A percentile compares a stretch with the other conserved stretches of the same genome.
These are phyloP conservation scores for Samsoniella hepiali DNA, from an alignment of 2,329 filamentous ascomycete genomes.

Conservation along the genomic window DNA sequence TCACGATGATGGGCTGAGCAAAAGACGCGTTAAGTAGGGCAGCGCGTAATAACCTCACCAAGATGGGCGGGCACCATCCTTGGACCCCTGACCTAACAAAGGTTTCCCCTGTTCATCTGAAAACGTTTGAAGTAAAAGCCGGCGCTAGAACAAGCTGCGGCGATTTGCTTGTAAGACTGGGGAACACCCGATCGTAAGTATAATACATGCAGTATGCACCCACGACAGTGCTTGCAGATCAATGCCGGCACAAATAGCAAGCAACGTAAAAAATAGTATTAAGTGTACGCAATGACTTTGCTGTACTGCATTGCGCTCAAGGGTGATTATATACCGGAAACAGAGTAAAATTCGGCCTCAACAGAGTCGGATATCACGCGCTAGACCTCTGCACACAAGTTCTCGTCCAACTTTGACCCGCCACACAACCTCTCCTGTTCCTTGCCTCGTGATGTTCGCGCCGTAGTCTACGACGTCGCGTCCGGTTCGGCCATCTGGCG, in stretches of 20 bases:
- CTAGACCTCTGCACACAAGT: background rate
- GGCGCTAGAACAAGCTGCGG: no score
- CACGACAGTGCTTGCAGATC: background rate
- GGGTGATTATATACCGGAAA: background rate
- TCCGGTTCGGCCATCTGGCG: conserved; percentile 38
- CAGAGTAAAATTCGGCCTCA: background rate
- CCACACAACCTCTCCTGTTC: background rate
- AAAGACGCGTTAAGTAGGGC: no score
- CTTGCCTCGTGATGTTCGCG: no score
- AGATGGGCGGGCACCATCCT: no score
- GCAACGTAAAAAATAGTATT: background rate
- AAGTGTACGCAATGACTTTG: background rate
- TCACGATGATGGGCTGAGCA: no score
- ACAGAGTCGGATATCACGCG: background rate
- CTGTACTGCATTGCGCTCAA: background rate
- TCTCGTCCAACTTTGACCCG: background rate
- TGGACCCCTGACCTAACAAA: no score
- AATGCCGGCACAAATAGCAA: background rate
- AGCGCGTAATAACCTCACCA: no score
- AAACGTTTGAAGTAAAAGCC: no score
- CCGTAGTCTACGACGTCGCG: background rate
- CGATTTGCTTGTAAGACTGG: background rate
- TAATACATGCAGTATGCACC: background rate
- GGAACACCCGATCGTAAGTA: background rate
- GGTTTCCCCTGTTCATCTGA: no score